phyloP scores from a whole-genome alignment of 345 rosid genomes.

The thale cress (Arabidopsis thaliana) region DNA sequence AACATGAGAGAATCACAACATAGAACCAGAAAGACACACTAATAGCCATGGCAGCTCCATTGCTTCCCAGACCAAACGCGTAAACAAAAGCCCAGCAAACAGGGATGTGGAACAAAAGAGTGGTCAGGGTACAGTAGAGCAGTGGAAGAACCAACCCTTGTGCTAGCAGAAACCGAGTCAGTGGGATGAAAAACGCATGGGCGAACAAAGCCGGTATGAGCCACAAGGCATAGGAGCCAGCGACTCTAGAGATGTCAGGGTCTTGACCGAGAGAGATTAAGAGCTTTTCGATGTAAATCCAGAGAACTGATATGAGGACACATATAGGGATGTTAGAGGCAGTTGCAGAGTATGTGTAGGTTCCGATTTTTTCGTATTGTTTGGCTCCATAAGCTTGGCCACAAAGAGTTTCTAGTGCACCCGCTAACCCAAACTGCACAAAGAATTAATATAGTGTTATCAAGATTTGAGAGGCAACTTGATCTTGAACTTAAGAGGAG shows the following conservation, averaged over 20 bases:
- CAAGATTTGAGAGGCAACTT: conserved; percentile 7
- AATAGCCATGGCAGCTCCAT: conserved; percentile 53
- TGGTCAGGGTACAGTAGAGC: conserved; percentile 21
- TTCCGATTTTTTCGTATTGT: conserved; percentile 38
- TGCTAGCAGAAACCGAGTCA: conserved; percentile 34
- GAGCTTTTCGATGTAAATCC: conserved; percentile 37
- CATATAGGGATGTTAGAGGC: conserved; percentile 34
- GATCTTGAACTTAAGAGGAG: conserved; percentile 7
- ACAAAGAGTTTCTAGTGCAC: conserved; percentile 46
- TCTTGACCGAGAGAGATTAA: conserved; percentile 42
- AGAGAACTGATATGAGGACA: conserved; percentile 33
- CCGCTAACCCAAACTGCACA: conserved; percentile 38
- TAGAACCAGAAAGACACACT: conserved; percentile 54
- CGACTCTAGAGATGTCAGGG: conserved; percentile 39
- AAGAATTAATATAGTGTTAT: not conserved
- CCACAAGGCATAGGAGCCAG: conserved; percentile 38
- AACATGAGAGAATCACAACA: conserved; percentile 48
- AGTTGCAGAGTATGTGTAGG: conserved; percentile 37
- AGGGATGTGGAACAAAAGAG: conserved; percentile 36
- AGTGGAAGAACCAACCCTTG: conserved; percentile 43
- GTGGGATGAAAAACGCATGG: conserved; percentile 32
- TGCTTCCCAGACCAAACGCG: conserved; percentile 32
- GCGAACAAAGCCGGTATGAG: conserved; percentile 45
- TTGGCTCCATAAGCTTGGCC: conserved; percentile 48
- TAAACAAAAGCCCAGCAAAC: conserved; percentile 32